A percentile compares a stretch with the other conserved stretches of the same genome.
phyloP scores from a whole-genome alignment of 768 basidiomycete genomes.

The Clitopilus passeckerianus region DNA sequence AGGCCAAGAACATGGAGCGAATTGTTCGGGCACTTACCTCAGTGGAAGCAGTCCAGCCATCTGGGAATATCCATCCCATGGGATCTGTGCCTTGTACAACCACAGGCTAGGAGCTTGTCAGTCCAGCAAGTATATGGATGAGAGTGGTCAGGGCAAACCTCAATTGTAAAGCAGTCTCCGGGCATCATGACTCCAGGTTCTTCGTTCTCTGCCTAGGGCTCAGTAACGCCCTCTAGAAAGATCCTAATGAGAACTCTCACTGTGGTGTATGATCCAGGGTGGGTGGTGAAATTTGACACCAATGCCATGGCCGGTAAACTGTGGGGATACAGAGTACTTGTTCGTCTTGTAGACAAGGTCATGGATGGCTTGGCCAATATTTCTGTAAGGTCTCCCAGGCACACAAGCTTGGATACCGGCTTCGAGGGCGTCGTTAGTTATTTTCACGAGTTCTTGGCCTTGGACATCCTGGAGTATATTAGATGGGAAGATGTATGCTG shows the following conservation, averaged over 20 bases:
- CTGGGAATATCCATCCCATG: slow-evolving; percentile 74
- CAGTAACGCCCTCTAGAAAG: background rate
- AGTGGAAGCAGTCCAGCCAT: slow-evolving; percentile 92
- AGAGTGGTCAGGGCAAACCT: slow-evolving; percentile 35
- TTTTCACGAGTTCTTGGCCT: slow-evolving; percentile 59
- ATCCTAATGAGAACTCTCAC: slow-evolving; percentile 33
- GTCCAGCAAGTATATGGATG: background rate
- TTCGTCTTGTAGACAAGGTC: slow-evolving; percentile 30
- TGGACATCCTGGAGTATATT: slow-evolving; percentile 50
- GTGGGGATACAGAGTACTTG: slow-evolving; percentile 57
- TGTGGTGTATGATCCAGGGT: slow-evolving; percentile 79
- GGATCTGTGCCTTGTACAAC: slow-evolving; percentile 74
- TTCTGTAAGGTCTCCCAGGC: slow-evolving; percentile 62
- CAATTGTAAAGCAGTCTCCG: slow-evolving; percentile 92
- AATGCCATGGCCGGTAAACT: slow-evolving; percentile 87
- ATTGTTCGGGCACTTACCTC: slow-evolving; percentile 41
- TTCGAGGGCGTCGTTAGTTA: slow-evolving; percentile 61
- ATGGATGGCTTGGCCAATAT: slow-evolving; percentile 71
- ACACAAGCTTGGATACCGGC: slow-evolving; percentile 72
- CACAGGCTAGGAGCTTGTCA: slow-evolving; percentile 46
- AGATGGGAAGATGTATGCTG: background rate
- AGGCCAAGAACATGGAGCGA: background rate
- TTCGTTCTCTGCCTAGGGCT: slow-evolving; percentile 57
- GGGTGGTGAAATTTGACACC: slow-evolving; percentile 73
- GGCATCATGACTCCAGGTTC: slow-evolving; percentile 79